Evolutionary conservation across 228 moss, liverwort and hornwort genomes (phyloP).

Genomic region (Sphagnum fallax): DNA sequence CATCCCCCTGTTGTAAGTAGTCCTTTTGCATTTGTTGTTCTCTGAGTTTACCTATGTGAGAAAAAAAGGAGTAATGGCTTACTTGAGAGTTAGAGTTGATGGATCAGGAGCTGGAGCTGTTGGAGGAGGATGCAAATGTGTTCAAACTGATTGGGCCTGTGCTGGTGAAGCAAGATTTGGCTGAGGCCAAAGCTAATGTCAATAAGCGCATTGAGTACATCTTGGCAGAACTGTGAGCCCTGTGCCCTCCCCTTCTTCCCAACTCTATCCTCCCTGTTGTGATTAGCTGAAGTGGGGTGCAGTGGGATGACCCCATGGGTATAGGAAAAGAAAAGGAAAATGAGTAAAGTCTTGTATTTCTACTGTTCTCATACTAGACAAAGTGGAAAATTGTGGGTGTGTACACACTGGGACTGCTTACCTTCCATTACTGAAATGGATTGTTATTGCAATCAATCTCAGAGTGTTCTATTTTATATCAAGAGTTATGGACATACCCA

Average conservation of each 20-base stretch:
- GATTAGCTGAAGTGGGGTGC: background rate
- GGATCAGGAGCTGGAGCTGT: slow-evolving; percentile 74
- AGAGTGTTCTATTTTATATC: too few species aligned
- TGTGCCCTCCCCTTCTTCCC: slow-evolving; percentile 3
- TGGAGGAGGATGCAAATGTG: slow-evolving; percentile 87
- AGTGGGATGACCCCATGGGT: too few species aligned
- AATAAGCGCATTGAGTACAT: slow-evolving; percentile 95
- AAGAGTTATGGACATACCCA: too few species aligned
- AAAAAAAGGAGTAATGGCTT: too few species aligned
- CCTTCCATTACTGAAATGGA: too few species aligned
- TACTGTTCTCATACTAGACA: too few species aligned
- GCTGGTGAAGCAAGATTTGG: slow-evolving; percentile 92
- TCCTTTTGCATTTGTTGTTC: background rate
- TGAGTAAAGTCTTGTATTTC: too few species aligned
- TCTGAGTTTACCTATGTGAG: background rate
- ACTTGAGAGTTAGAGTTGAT: background rate
- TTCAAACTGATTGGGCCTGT: slow-evolving; percentile 89
- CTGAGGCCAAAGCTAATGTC: slow-evolving; percentile 88
- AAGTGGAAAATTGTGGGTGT: too few species aligned
- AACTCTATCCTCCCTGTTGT: background rate
- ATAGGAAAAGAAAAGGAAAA: too few species aligned
- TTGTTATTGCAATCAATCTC: too few species aligned
- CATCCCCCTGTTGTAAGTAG: background rate
- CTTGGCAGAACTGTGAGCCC: slow-evolving; percentile 67
- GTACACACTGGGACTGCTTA: too few species aligned